Conservation (phyloP, 2,329 filamentous ascomycete genomes). For the Talaromyces sp. region DNA sequence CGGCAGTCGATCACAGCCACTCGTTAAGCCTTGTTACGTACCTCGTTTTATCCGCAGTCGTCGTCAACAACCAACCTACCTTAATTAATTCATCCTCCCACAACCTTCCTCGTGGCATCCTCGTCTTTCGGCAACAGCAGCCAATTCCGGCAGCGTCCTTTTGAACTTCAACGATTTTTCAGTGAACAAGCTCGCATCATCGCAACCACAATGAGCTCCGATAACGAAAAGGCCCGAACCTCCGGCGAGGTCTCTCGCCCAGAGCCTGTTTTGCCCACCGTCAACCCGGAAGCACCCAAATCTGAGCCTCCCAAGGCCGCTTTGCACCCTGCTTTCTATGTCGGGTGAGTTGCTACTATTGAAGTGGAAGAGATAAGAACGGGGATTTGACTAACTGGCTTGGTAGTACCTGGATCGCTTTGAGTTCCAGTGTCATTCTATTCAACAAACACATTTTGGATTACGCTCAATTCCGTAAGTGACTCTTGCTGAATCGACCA, state of each 20-base stretch:
- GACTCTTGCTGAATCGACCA: slow-evolving; percentile 10
- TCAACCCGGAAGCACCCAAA: slow-evolving; percentile 75
- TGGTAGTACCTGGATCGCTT: slow-evolving; percentile 78
- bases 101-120: slow-evolving; percentile 40
- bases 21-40: slow-evolving; percentile 14
- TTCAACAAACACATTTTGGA: slow-evolving; percentile 99
- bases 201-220: slow-evolving; percentile 55
- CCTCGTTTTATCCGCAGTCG: slow-evolving; percentile 1
- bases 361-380: not conserved
- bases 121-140: slow-evolving; percentile 43
- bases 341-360: slow-evolving; percentile 50
- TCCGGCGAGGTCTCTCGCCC: slow-evolving; percentile 64
- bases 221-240: slow-evolving; percentile 76
- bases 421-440: slow-evolving; percentile 91
- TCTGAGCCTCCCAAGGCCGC: slow-evolving; percentile 60
- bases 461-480: slow-evolving; percentile 75
- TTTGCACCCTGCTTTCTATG: slow-evolving; percentile 82
- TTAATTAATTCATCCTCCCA: slow-evolving; percentile 1
- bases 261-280: slow-evolving; percentile 65
- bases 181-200: slow-evolving; percentile 37
- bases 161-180: slow-evolving; percentile 49
- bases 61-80: not conserved
- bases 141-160: slow-evolving; percentile 45
- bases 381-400: slow-evolving; percentile 19
- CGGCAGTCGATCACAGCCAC: slow-evolving; percentile 21